Percentiles rank a stretch among this genome's conserved stretches.
Evolutionary conservation across 2,329 filamentous ascomycete species (phyloP).

Genomic region (Fusarium dlaminii): DNA sequence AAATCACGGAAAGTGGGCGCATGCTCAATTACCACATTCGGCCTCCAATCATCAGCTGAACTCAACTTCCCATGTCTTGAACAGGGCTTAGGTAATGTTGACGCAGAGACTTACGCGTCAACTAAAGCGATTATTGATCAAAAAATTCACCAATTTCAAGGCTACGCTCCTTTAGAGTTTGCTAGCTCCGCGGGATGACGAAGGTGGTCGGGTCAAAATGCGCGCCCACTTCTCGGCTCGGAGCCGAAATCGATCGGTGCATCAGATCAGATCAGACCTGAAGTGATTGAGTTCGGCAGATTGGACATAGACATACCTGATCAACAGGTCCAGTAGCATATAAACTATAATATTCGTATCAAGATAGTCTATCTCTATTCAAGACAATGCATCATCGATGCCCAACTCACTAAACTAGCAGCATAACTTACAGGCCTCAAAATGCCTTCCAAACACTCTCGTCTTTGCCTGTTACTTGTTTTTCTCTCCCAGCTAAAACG

Average conservation of each 20-base stretch:
- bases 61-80: neutral
- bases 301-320: neutral
- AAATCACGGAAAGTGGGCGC: neutral
- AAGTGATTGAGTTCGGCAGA: neutral
- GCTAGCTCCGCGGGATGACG: constrained; percentile 7
- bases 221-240: constrained; percentile 7
- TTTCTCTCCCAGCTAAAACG: neutral
- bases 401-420: neutral
- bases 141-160: neutral
- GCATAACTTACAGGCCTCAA: neutral
- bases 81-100: neutral
- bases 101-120: constrained; percentile 12
- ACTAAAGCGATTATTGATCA: neutral
- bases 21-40: constrained; percentile 4
- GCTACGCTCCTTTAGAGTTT: neutral
- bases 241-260: constrained; percentile 16
- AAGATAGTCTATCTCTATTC: neutral
- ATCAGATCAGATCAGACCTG: neutral
- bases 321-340: neutral
- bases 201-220: neutral
- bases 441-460: neutral
- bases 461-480: neutral
- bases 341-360: neutral
- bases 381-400: neutral
- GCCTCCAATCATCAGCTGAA: neutral